These are phyloP conservation scores for Botrytis porri DNA, from an alignment of 2,329 filamentous ascomycete genomes.

Conservation along the genomic window DNA sequence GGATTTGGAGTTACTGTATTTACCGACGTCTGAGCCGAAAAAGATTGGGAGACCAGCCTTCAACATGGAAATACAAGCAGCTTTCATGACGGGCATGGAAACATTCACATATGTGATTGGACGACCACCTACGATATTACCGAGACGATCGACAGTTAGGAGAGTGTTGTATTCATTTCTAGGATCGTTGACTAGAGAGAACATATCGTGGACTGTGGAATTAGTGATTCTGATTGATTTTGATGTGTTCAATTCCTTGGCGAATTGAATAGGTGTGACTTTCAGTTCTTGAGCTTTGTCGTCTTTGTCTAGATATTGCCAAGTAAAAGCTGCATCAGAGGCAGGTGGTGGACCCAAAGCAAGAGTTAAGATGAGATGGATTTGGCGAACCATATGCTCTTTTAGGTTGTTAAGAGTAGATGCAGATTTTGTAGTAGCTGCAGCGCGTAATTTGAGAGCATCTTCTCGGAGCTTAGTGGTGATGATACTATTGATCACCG, in stretches of 20 bases:
- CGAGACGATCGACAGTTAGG: slow-evolving; percentile 73
- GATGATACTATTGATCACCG: slow-evolving; percentile 67
- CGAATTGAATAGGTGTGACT: slow-evolving; percentile 68
- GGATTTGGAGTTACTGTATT: slow-evolving; percentile 64
- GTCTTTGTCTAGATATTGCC: slow-evolving; percentile 73
- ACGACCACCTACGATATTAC: slow-evolving; percentile 76
- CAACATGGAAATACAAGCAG: slow-evolving; percentile 73
- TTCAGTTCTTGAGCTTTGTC: slow-evolving; percentile 61
- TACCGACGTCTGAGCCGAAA: slow-evolving; percentile 85
- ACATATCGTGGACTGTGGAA: slow-evolving; percentile 63
- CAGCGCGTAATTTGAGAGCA: slow-evolving; percentile 65
- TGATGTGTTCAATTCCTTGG: slow-evolving; percentile 62
- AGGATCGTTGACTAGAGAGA: slow-evolving; percentile 84
- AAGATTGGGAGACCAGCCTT: slow-evolving; percentile 77
- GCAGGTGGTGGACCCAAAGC: slow-evolving; percentile 76
- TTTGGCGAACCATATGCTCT: slow-evolving; percentile 72
- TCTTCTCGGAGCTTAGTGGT: slow-evolving; percentile 87
- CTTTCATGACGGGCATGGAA: slow-evolving; percentile 68
- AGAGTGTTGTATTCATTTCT: slow-evolving; percentile 70
- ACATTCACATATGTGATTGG: slow-evolving; percentile 82
- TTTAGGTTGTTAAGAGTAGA: slow-evolving; percentile 47
- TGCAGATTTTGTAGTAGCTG: slow-evolving; percentile 42
- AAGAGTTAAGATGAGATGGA: slow-evolving; percentile 77
- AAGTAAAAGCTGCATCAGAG: slow-evolving; percentile 67
- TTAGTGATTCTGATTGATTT: slow-evolving; percentile 55